Evolutionary conservation across 352 stramenopile genomes (phyloP), one percentile per base, ranked within the genome.

Genomic region (Phytophthora gonapodyides): DNA sequence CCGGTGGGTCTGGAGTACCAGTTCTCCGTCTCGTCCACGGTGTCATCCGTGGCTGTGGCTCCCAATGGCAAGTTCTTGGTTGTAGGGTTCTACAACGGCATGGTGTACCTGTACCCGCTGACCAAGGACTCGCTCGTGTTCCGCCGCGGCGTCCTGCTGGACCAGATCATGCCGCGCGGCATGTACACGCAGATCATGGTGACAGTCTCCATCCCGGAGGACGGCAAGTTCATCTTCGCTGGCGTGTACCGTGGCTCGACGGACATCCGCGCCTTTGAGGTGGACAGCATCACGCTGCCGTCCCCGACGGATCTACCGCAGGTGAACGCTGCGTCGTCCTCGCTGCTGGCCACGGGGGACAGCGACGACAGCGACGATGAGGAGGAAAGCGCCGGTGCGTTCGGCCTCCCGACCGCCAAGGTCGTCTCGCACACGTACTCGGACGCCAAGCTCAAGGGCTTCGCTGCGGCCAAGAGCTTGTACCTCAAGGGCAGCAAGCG

Each of bases 181-280:
- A 89, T 94, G 77, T 92, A 93, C 60, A 94, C 84, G 10, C 80
- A 91, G 68, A 75, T 94, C 7, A 89, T 89, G 70, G 78, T 94
- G 37, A 84, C 82, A 8, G 84, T 94, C 5, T 67, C 83, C 3
- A 71, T 94, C 48, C 84, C 84, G 0, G 76, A 89, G 3, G 81
- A 94, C 47, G 84, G 84, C 44, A 87, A 84, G 47, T 95, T 94
- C 54, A 92, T 94, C 53, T 95, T 95, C 49, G 87, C 87, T 4
- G 87, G 87, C 3, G 84, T 95, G 0, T 94, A 95, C 49, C 80
- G 84, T 19, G 87, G 87, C 9, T 94, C 87, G 15, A 95, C 83
- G n/a, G 87, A 94, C 48, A 94, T 95, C 53, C 82, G 84, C 12
- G 87, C 84, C 1, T 90, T 89, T 38, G 82, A 94, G 36, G 79